Percentiles rank a stretch among this genome's conserved stretches.
Evolutionary conservation across 2,329 filamentous ascomycete species (phyloP).

Genomic region (Zymoseptoria pseudotritici): DNA sequence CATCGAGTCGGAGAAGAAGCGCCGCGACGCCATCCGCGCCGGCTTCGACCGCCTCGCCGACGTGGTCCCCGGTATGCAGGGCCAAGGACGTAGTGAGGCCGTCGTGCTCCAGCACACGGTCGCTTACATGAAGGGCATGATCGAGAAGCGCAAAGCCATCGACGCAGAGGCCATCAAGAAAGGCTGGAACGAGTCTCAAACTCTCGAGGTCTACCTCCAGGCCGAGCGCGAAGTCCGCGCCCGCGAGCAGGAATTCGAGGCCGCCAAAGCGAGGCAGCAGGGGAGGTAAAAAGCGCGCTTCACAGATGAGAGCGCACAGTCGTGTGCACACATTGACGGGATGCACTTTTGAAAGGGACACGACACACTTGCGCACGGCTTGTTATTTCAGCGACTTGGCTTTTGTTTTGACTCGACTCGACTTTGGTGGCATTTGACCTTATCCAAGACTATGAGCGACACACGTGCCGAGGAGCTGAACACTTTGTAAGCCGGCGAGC

Average conservation of each 20-base stretch:
- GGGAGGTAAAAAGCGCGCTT: not conserved
- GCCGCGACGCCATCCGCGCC: slow-evolving; percentile 67
- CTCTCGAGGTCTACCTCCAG: not conserved
- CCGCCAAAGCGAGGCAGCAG: not conserved
- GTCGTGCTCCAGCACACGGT: slow-evolving; percentile 60
- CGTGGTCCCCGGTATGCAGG: slow-evolving; percentile 73
- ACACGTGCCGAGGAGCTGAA: not conserved
- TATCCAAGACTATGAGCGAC: not conserved
- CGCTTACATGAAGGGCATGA: slow-evolving; percentile 36
- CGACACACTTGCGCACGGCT: not conserved
- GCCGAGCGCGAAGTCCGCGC: not conserved
- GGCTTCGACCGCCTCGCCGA: slow-evolving; percentile 76
- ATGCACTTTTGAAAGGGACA: not conserved
- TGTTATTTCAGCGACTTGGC: not conserved
- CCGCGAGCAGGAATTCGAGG: not conserved
- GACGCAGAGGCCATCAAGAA: not conserved
- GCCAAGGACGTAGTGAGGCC: slow-evolving; percentile 77
- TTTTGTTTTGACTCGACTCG: not conserved
- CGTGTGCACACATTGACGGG: not conserved
- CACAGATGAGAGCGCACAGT: not conserved
- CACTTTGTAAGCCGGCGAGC: not conserved
- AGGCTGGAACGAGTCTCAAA: not conserved
- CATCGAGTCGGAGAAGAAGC: slow-evolving; percentile 61
- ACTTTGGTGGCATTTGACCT: not conserved
- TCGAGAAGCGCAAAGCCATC: slow-evolving; percentile 20